Conservation (phyloP, 768 basidiomycete genomes). For the Vararia minispora region DNA sequence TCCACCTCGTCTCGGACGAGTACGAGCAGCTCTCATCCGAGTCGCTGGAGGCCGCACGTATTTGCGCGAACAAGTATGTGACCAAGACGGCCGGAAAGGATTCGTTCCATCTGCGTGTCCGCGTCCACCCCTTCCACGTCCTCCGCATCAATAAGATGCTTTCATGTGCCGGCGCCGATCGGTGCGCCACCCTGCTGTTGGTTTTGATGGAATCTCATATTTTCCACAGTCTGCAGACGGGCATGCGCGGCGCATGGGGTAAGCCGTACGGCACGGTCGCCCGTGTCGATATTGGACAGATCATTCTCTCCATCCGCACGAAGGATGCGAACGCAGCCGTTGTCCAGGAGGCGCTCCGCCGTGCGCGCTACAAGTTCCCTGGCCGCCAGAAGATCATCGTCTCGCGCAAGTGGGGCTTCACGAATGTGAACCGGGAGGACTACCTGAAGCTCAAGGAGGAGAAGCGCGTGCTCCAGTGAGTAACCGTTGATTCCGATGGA, state of each 20-base stretch:
- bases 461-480: constrained; percentile 80
- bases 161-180: constrained; percentile 97
- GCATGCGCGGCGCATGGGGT: constrained; percentile 99
- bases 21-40: constrained; percentile 95
- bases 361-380: constrained; percentile 99
- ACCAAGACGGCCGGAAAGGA: constrained; percentile 98
- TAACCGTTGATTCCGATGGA: constrained; percentile 16
- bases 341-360: constrained; percentile 93
- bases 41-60: constrained; percentile 95
- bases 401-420: constrained; percentile 99
- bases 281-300: constrained; percentile 94
- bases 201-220: neutral
- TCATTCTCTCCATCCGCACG: constrained; percentile 85
- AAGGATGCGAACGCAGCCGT: constrained; percentile 81
- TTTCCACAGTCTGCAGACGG: constrained; percentile 65
- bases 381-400: constrained; percentile 96
- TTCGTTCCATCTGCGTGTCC: constrained; percentile 95
- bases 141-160: constrained; percentile 99
- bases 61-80: constrained; percentile 99
- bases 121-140: constrained; percentile 97
- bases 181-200: constrained; percentile 34
- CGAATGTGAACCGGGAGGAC: constrained; percentile 82
- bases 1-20: constrained; percentile 94
- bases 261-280: constrained; percentile 96
- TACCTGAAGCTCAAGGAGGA: constrained; percentile 84